Conservation (phyloP, 1,139 yeast species). For the Debaryomyces coudertii region DNA sequence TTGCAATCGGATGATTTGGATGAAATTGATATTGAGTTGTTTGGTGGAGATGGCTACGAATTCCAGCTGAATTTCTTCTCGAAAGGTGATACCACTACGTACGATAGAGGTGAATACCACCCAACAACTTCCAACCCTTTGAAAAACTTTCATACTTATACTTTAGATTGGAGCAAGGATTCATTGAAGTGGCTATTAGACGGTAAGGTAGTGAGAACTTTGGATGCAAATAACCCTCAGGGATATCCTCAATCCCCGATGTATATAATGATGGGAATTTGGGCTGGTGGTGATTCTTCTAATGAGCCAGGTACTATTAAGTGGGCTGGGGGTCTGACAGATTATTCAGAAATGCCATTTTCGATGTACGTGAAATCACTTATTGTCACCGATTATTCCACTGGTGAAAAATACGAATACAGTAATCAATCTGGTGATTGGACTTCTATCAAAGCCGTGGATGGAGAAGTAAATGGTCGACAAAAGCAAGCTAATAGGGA, state of each 20-base stretch:
- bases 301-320: constrained; percentile 71
- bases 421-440: constrained; percentile 66
- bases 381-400: constrained; percentile 75
- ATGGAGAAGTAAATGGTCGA: constrained; percentile 70
- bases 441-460: constrained; percentile 65
- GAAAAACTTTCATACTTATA: constrained; percentile 66
- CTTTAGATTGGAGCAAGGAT: constrained; percentile 79
- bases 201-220: constrained; percentile 60
- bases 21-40: constrained; percentile 84
- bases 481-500: constrained; percentile 51
- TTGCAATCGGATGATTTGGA: constrained; percentile 85
- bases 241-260: constrained; percentile 84
- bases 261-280: constrained; percentile 66
- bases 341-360: constrained; percentile 67
- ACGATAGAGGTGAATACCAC: constrained; percentile 78
- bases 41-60: constrained; percentile 72
- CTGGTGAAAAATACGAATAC: constrained; percentile 71
- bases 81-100: constrained; percentile 76
- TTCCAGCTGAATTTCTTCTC: constrained; percentile 83
- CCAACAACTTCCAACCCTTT: constrained; percentile 52
- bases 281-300: constrained; percentile 83
- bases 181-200: constrained; percentile 63
- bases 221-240: constrained; percentile 52
- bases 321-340: constrained; percentile 86
- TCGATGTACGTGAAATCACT: constrained; percentile 65